Evolutionary conservation across 2,329 filamentous ascomycete species (phyloP).

Genomic region (Bipolaris sorokiniana): DNA sequence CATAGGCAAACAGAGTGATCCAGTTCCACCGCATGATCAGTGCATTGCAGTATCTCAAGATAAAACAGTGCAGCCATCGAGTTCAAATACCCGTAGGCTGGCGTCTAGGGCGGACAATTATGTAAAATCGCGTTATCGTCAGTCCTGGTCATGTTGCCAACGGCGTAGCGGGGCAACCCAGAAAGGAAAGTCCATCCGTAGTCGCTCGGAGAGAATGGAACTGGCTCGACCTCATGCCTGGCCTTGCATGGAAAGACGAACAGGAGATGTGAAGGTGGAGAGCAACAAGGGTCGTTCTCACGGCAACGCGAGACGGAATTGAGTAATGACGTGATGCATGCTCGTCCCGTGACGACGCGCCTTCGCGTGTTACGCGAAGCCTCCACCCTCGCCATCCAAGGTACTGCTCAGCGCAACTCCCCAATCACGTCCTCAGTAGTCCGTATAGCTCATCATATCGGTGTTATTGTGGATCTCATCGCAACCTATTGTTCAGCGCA

Average conservation of each 20-base stretch:
- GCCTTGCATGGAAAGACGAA: background rate
- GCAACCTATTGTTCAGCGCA: background rate
- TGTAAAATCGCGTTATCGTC: conserved; percentile 39
- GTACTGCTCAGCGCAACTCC: conserved; percentile 2
- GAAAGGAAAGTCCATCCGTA: conserved; percentile 29
- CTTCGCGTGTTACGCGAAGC: conserved; percentile 27
- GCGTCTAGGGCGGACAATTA: conserved; percentile 33
- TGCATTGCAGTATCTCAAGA: background rate
- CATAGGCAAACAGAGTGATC: conserved; percentile 20
- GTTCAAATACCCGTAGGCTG: conserved; percentile 10
- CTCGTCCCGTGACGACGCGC: conserved; percentile 40
- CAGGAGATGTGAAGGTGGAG: background rate
- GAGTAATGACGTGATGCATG: conserved; percentile 29
- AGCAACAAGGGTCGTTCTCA: background rate
- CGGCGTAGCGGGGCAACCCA: conserved; percentile 29
- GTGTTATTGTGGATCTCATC: background rate
- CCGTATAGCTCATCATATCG: background rate
- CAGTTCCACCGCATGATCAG: conserved; percentile 29
- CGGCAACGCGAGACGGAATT: background rate
- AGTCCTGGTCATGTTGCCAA: conserved; percentile 21
- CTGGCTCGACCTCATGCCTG: background rate
- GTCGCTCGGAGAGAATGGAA: background rate
- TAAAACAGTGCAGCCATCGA: background rate
- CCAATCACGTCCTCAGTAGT: conserved; percentile 3
- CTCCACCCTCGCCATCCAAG: conserved; percentile 4